Conservation (phyloP, 768 basidiomycete genomes). For the Paxillus ammoniavirescens region DNA sequence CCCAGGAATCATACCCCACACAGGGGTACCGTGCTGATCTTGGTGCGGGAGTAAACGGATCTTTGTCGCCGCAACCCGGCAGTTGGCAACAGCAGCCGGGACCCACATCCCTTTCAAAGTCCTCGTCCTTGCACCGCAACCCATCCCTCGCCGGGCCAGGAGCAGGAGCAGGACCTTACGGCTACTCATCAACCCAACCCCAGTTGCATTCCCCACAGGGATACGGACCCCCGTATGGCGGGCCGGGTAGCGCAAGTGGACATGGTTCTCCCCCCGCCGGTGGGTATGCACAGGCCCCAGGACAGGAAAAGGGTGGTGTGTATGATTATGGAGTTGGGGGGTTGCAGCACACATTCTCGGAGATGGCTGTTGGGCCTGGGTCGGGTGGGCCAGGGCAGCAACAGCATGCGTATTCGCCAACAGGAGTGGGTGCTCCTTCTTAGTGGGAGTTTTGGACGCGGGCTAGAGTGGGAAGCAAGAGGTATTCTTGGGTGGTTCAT, state of each 20-base stretch:
- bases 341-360: constrained; percentile 32
- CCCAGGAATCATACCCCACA: constrained; percentile 17
- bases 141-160: not conserved
- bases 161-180: constrained; percentile 11
- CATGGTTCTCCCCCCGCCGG: constrained; percentile 17
- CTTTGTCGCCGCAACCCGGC: constrained; percentile 2
- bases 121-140: not conserved
- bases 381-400: constrained; percentile 11
- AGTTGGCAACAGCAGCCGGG: not conserved
- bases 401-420: constrained; percentile 21
- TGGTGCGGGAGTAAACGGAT: not conserved
- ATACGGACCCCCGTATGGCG: constrained; percentile 11
- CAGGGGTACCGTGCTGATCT: constrained; percentile 19
- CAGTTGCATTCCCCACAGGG: constrained; percentile 16
- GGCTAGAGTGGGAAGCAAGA: not conserved
- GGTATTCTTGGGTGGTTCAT: not conserved
- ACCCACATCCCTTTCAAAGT: not conserved
- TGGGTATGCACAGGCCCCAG: constrained; percentile 1
- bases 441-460: not conserved
- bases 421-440: constrained; percentile 13
- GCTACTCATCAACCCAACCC: constrained; percentile 15
- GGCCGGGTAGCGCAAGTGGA: constrained; percentile 19
- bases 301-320: constrained; percentile 17
- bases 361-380: constrained; percentile 25
- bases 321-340: constrained; percentile 24